A percentile compares a stretch with the other conserved stretches of the same genome.
Evolutionary conservation across 208 protist genomes (phyloP).

Genomic region (Trypanosoma cruzi): DNA sequence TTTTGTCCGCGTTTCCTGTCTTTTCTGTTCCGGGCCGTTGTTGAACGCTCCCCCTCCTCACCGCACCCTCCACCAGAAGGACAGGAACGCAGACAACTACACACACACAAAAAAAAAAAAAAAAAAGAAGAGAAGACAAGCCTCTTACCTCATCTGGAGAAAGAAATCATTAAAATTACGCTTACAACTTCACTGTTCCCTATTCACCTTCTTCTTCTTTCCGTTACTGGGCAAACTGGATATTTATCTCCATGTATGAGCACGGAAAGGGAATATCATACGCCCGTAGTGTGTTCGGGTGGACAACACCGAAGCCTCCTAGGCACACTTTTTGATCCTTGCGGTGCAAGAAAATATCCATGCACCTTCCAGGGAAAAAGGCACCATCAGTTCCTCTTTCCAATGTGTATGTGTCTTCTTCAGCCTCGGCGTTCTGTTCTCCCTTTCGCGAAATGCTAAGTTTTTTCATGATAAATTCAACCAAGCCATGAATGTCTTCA

Average conservation of each 20-base stretch:
- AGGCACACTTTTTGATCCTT: constrained; percentile 55
- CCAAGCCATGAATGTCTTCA: constrained; percentile 80
- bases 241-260: constrained; percentile 94
- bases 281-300: constrained; percentile 92
- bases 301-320: constrained; percentile 84
- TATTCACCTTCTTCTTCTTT: not conserved
- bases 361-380: constrained; percentile 91
- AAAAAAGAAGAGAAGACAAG: not conserved
- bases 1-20: not conserved
- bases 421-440: not conserved
- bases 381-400: constrained; percentile 74
- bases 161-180: not conserved
- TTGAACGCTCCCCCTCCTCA: not conserved
- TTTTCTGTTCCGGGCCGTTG: not conserved
- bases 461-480: constrained; percentile 77
- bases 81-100: not conserved
- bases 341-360: constrained; percentile 84
- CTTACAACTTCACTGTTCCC: not conserved
- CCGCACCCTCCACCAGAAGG: not conserved
- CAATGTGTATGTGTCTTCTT: constrained; percentile 54
- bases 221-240: constrained; percentile 60
- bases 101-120: not conserved
- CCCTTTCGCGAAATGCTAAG: constrained; percentile 52
- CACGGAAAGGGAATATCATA: constrained; percentile 94
- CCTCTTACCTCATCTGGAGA: not conserved